phyloP scores from a whole-genome alignment of 2,329 filamentous ascomycete genomes.

The Teratosphaeria epicoccoides region DNA sequence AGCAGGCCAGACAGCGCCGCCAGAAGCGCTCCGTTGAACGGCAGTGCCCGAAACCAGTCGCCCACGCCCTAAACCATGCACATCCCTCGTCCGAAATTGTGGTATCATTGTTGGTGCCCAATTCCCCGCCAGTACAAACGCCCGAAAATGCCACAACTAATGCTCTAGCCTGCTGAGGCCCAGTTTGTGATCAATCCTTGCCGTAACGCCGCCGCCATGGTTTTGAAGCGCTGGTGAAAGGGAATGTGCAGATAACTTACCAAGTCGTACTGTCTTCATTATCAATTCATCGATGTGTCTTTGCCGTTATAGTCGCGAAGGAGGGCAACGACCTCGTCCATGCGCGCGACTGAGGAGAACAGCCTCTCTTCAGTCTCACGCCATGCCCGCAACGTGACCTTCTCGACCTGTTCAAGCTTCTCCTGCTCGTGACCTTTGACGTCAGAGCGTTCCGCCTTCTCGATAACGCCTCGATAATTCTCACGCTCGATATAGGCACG shows the following conservation, averaged over 20 bases:
- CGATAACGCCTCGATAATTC: slow-evolving; percentile 60
- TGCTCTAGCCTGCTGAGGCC: not conserved
- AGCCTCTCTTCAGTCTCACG: slow-evolving; percentile 56
- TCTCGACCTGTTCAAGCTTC: slow-evolving; percentile 64
- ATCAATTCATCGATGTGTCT: slow-evolving; percentile 11
- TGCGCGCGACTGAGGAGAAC: slow-evolving; percentile 63
- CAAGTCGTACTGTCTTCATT: not conserved
- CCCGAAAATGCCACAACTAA: not conserved
- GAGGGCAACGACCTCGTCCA: slow-evolving; percentile 77
- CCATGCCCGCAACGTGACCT: slow-evolving; percentile 56
- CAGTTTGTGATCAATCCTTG: not conserved
- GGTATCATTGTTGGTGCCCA: not conserved
- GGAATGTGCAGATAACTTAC: not conserved
- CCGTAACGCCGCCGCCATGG: slow-evolving; percentile 6
- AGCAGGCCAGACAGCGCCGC: slow-evolving; percentile 1
- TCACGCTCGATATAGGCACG: slow-evolving; percentile 66
- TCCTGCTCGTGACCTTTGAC: slow-evolving; percentile 76
- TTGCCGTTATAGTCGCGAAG: slow-evolving; percentile 51
- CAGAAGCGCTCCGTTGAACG: not conserved
- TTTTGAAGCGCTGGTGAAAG: not conserved
- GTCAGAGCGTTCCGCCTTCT: slow-evolving; percentile 74
- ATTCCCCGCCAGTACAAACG: not conserved
- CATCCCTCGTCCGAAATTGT: not conserved
- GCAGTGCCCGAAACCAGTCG: not conserved
- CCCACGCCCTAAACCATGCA: not conserved